phyloP scores from a whole-genome alignment of 1,284 basidiomycete species.

The Ganoderma sinense region DNA sequence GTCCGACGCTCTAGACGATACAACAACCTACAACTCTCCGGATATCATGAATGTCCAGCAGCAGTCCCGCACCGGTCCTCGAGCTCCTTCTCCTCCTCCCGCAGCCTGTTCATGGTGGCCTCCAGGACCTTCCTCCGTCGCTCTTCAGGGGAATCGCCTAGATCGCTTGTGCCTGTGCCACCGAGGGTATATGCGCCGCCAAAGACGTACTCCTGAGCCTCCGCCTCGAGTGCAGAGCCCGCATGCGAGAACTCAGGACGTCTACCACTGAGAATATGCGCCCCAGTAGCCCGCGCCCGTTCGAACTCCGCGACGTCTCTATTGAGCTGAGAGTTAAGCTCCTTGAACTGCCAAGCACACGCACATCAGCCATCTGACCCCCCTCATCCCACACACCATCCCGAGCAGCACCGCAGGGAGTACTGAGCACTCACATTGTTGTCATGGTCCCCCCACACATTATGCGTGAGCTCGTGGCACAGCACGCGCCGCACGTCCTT shows the following conservation, averaged over 20 bases:
- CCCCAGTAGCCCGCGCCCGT: conserved; percentile 55
- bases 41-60: conserved; percentile 11
- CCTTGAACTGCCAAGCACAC: conserved; percentile 64
- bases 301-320: conserved; percentile 77
- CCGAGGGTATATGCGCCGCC: conserved; percentile 49
- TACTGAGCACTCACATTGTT: conserved; percentile 63
- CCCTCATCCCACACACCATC: not conserved
- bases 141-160: conserved; percentile 59
- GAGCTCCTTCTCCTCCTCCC: conserved; percentile 73
- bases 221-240: conserved; percentile 60
- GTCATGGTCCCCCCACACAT: conserved; percentile 75
- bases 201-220: conserved; percentile 55
- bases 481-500: conserved; percentile 70
- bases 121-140: conserved; percentile 59
- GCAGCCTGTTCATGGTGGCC: conserved; percentile 65
- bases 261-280: conserved; percentile 55
- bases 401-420: not conserved
- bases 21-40: not conserved
- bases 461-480: conserved; percentile 82
- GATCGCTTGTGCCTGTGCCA: conserved; percentile 27
- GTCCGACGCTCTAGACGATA: not conserved
- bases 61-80: conserved; percentile 73
- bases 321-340: conserved; percentile 78
- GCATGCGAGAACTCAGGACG: conserved; percentile 51
- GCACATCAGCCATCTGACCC: not conserved